These are phyloP conservation scores for Imleria badia DNA, from an alignment of 768 basidiomycete genomes.

Conservation along the genomic window DNA sequence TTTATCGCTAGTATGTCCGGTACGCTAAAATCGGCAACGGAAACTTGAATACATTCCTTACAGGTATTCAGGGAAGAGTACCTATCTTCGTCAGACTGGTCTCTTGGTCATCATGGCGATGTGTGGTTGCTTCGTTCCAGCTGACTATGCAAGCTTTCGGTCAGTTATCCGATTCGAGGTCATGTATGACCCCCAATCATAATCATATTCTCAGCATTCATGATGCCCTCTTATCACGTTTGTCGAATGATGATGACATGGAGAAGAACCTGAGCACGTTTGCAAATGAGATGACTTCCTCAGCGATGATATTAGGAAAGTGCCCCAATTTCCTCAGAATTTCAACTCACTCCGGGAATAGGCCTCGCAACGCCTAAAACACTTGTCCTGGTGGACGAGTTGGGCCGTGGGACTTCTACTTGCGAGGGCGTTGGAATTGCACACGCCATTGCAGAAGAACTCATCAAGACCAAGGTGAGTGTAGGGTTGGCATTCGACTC, in stretches of 20 bases:
- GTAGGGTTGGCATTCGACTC: not conserved
- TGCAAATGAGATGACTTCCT: conserved; percentile 90
- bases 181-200: not conserved
- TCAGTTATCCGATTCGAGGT: conserved; percentile 20
- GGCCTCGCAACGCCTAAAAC: conserved; percentile 70
- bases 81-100: conserved; percentile 86
- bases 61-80: conserved; percentile 72
- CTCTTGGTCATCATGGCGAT: conserved; percentile 84
- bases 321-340: not conserved
- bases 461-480: conserved; percentile 68
- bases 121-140: conserved; percentile 90
- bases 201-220: conserved; percentile 53
- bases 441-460: conserved; percentile 79
- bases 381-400: conserved; percentile 88
- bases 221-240: conserved; percentile 77
- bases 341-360: conserved; percentile 22
- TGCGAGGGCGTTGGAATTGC: conserved; percentile 79
- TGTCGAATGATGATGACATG: conserved; percentile 94
- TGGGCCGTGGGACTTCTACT: conserved; percentile 90
- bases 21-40: conserved; percentile 1
- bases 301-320: conserved; percentile 85
- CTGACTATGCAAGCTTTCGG: conserved; percentile 91
- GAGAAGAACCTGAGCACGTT: conserved; percentile 92
- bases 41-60: not conserved
- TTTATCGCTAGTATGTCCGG: conserved; percentile 57